Evolutionary conservation across 805 yeast species (phyloP).

Genomic region (Wickerhamomyces subpelliculosus): DNA sequence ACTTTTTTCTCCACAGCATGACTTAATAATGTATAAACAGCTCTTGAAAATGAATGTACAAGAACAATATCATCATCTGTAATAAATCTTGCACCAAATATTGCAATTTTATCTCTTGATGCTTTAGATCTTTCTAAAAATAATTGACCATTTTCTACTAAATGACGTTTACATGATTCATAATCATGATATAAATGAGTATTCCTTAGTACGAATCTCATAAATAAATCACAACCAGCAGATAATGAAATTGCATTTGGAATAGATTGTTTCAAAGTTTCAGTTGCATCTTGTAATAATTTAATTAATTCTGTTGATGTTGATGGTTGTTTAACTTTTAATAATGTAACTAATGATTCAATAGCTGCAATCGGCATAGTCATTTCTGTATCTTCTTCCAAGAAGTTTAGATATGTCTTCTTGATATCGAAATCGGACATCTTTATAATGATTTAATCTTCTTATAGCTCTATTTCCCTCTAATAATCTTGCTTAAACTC

Average conservation of each 20-base stretch:
- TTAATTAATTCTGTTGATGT: slow-evolving; percentile 91
- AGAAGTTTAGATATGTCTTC: slow-evolving; percentile 67
- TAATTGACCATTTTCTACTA: slow-evolving; percentile 89
- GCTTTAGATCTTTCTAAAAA: slow-evolving; percentile 89
- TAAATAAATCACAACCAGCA: slow-evolving; percentile 96
- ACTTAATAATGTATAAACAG: slow-evolving; percentile 67
- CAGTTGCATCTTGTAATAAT: slow-evolving; percentile 69
- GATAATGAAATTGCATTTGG: slow-evolving; percentile 88
- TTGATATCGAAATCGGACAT: slow-evolving; percentile 67
- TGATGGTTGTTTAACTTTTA: slow-evolving; percentile 77
- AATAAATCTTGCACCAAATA: slow-evolving; percentile 80
- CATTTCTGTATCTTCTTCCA: slow-evolving; percentile 89
- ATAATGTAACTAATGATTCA: slow-evolving; percentile 81
- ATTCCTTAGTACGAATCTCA: slow-evolving; percentile 87
- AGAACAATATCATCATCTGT: slow-evolving; percentile 88
- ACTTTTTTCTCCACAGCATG: slow-evolving; percentile 73
- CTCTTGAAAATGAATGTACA: slow-evolving; percentile 90
- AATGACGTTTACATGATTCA: slow-evolving; percentile 84
- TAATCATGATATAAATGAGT: slow-evolving; percentile 85
- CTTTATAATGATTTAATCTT: background rate
- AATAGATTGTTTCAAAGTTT: slow-evolving; percentile 66
- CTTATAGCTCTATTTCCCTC: no score
- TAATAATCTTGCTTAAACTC: no score
- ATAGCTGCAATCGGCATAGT: slow-evolving; percentile 99
- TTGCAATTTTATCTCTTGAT: slow-evolving; percentile 81